These are phyloP conservation scores for Passalora sequoiae DNA, from an alignment of 2,329 filamentous ascomycete genomes.

Conservation along the genomic window DNA sequence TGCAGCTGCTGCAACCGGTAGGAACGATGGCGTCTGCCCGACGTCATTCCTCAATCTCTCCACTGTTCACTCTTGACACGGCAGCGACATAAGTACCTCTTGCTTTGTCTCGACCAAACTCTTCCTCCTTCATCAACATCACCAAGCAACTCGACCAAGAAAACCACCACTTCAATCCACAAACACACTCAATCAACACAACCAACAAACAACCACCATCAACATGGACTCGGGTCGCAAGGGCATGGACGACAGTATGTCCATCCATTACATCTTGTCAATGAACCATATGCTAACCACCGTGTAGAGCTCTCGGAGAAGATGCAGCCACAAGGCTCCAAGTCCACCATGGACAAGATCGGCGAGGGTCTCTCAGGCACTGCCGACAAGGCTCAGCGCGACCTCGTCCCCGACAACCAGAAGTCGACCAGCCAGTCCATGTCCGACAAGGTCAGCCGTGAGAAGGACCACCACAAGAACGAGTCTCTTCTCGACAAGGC, in stretches of 20 bases:
- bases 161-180: constrained; percentile 12
- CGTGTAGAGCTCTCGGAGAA: constrained; percentile 51
- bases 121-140: constrained; percentile 4
- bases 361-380: constrained; percentile 54
- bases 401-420: constrained; percentile 47
- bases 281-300: constrained; percentile 21
- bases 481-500: constrained; percentile 40
- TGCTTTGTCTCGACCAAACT: constrained; percentile 3
- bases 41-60: too few relatives aligned
- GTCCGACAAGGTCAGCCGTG: constrained; percentile 47
- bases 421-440: constrained; percentile 53
- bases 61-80: constrained; percentile 1
- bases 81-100: constrained; percentile 4
- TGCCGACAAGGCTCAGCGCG: constrained; percentile 48
- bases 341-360: constrained; percentile 57
- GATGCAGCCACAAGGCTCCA: constrained; percentile 54
- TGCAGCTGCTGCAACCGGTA: too few relatives aligned
- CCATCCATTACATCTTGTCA: constrained; percentile 2
- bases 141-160: constrained; percentile 10
- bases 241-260: constrained; percentile 50
- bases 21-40: too few relatives aligned
- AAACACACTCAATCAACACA: constrained; percentile 20
- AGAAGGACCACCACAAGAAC: constrained; percentile 41
- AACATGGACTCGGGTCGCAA: constrained; percentile 60
- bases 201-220: constrained; percentile 26